phyloP scores from a whole-genome alignment of 768 basidiomycete species.

The Calvatia gigantea region DNA sequence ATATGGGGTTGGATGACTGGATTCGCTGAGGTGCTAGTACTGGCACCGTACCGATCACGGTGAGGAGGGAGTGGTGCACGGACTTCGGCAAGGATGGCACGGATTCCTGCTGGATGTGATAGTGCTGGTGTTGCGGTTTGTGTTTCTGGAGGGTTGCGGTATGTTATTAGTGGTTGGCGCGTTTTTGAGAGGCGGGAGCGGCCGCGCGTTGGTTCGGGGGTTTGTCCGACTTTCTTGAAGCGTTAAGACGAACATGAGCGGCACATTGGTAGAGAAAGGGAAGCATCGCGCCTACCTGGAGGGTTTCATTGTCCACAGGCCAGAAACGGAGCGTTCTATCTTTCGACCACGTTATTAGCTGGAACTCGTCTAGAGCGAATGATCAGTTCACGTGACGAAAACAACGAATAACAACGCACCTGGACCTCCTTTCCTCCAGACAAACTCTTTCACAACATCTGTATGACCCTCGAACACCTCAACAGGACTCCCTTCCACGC shows the following conservation, averaged over 20 bases:
- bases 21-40: conserved; percentile 16
- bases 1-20: conserved; percentile 26
- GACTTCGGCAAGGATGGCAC: conserved; percentile 68
- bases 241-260: conserved; percentile 10
- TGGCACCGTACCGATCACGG: not conserved
- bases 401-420: conserved; percentile 31
- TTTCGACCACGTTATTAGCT: conserved; percentile 72
- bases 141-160: conserved; percentile 50
- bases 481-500: conserved; percentile 43
- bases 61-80: conserved; percentile 45
- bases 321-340: conserved; percentile 90
- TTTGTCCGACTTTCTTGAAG: conserved; percentile 48
- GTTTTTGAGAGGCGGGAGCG: conserved; percentile 26
- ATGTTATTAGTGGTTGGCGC: conserved; percentile 36
- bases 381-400: not conserved
- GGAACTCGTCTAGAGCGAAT: conserved; percentile 42
- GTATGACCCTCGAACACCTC: conserved; percentile 84
- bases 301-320: conserved; percentile 72
- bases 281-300: conserved; percentile 46
- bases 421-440: conserved; percentile 76
- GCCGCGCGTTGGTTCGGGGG: conserved; percentile 26
- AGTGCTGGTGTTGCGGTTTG: conserved; percentile 38
- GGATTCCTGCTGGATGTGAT: conserved; percentile 65
- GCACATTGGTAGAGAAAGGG: not conserved
- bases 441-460: conserved; percentile 96